phyloP scores from a whole-genome alignment of 768 basidiomycete genomes.

The Lyophyllum atratum region DNA sequence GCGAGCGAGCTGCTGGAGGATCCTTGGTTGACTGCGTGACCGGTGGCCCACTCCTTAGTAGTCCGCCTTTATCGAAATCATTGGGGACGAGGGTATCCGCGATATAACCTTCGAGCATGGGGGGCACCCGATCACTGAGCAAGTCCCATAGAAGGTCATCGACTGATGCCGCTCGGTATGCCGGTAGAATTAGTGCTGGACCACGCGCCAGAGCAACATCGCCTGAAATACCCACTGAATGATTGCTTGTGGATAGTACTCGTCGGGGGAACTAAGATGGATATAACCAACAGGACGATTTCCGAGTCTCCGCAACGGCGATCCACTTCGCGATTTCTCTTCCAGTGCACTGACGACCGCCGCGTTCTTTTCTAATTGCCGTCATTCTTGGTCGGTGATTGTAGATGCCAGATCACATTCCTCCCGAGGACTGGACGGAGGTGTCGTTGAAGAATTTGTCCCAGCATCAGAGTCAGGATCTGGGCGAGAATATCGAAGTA shows the following conservation, averaged over 20 bases:
- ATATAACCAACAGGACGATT: conserved; percentile 6
- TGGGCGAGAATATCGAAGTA: conserved; percentile 18
- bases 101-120: conserved; percentile 11
- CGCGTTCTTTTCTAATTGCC: conserved; percentile 24
- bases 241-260: not conserved
- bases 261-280: not conserved
- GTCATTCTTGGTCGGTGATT: conserved; percentile 22
- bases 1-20: conserved; percentile 2
- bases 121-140: not conserved
- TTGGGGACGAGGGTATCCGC: conserved; percentile 17
- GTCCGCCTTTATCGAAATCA: too few relatives aligned
- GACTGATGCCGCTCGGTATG: conserved; percentile 4
- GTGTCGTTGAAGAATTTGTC: not conserved
- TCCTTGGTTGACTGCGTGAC: not conserved
- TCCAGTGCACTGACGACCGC: conserved; percentile 30
- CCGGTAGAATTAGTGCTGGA: conserved; percentile 6
- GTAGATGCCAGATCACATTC: conserved; percentile 16
- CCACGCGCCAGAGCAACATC: not conserved
- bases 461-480: conserved; percentile 5
- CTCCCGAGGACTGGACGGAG: conserved; percentile 4
- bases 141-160: not conserved
- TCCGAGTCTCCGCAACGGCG: not conserved
- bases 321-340: conserved; percentile 20
- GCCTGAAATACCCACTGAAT: not conserved
- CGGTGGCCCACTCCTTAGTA: not conserved